Conservation (phyloP, 2,329 filamentous ascomycete species). For the Aureobasidium vineae region DNA sequence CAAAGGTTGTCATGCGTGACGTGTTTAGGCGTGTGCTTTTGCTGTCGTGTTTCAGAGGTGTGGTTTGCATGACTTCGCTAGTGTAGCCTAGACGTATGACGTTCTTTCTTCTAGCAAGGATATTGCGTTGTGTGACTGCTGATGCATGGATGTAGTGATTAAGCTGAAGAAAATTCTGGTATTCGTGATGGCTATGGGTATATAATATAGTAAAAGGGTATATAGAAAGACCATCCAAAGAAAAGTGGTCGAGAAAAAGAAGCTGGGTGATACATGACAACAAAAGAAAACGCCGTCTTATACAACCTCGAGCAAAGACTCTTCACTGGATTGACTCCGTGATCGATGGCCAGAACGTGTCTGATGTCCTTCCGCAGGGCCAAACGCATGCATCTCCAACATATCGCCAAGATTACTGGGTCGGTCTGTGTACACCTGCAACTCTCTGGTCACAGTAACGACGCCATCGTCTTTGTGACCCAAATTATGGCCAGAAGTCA, state of each 20-base stretch:
- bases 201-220: neutral
- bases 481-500: neutral
- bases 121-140: neutral
- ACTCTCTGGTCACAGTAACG: slow-evolving; percentile 16
- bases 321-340: slow-evolving; percentile 5
- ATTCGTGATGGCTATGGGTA: neutral
- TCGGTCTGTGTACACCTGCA: neutral
- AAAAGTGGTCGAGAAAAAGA: neutral
- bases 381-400: neutral
- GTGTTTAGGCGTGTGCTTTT: too few relatives aligned
- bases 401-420: neutral
- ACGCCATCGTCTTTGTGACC: slow-evolving; percentile 18
- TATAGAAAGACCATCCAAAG: neutral
- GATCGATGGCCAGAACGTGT: neutral
- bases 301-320: slow-evolving; percentile 15
- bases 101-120: too few relatives aligned
- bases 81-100: neutral
- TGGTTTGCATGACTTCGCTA: neutral
- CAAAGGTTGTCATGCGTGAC: too few relatives aligned
- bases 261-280: neutral
- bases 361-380: neutral
- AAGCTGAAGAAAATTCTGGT: too few relatives aligned
- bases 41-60: neutral
- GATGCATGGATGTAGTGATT: neutral
- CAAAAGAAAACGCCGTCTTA: neutral